These are phyloP conservation scores for Coemansia sp. DNA, from an alignment of 192 early-diverging fungal species.

Conservation along the genomic window DNA sequence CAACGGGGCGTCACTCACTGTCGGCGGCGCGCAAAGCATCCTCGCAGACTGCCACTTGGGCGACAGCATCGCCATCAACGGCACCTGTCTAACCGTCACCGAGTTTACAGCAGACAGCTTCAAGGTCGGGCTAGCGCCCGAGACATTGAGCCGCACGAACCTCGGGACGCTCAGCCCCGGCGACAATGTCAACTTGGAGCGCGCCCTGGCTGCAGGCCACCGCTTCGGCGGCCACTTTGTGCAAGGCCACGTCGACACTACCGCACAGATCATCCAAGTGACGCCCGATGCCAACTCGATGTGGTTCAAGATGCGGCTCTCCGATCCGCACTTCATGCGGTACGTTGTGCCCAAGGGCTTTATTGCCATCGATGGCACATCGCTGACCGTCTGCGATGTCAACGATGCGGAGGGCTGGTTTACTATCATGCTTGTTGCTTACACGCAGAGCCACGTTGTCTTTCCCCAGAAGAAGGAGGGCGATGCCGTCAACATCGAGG, in stretches of 20 bases:
- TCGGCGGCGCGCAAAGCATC: conserved; percentile 68
- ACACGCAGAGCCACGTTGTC: conserved; percentile 84
- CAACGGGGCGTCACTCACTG: conserved; percentile 80
- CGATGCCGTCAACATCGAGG: conserved; percentile 88
- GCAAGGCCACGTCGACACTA: conserved; percentile 92
- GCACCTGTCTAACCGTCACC: conserved; percentile 95
- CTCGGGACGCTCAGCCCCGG: conserved; percentile 75
- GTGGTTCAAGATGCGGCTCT: conserved; percentile 68
- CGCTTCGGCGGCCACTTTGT: conserved; percentile 98
- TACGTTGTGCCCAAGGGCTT: conserved; percentile 97
- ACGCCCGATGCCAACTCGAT: conserved; percentile 88
- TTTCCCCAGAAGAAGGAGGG: conserved; percentile 73
- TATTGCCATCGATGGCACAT: conserved; percentile 90
- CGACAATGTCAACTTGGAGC: conserved; percentile 86
- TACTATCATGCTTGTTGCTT: conserved; percentile 92
- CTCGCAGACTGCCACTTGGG: conserved; percentile 85
- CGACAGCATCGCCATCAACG: conserved; percentile 92
- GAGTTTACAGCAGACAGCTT: conserved; percentile 79
- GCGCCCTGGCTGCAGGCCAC: conserved; percentile 82
- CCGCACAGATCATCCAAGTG: conserved; percentile 70
- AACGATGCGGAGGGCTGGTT: conserved; percentile 74
- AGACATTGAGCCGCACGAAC: conserved; percentile 91
- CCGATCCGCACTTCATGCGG: conserved; percentile 60
- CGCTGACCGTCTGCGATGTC: conserved; percentile 90
- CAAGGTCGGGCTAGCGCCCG: conserved; percentile 91